phyloP scores from a whole-genome alignment of 208 protist genomes.

The Wallacemonas sp. region DNA sequence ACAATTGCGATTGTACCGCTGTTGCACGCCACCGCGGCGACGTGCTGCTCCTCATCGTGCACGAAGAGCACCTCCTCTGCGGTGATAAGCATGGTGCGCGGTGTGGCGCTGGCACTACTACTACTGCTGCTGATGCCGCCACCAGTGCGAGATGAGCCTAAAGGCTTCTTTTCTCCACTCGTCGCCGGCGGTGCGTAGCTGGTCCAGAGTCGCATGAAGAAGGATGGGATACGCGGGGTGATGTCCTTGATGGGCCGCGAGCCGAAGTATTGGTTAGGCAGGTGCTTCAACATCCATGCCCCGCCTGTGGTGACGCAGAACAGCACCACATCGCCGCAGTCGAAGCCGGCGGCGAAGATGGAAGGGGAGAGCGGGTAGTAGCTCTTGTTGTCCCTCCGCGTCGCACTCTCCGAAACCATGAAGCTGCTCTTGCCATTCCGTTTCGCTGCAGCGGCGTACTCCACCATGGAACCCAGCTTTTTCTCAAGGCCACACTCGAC shows the following conservation, averaged over 20 bases:
- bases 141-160: too few species aligned
- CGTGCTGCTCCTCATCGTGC: conserved; percentile 50
- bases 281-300: conserved; percentile 61
- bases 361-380: conserved; percentile 52
- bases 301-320: conserved; percentile 49
- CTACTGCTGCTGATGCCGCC: too few species aligned
- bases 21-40: conserved; percentile 68
- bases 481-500: conserved; percentile 74
- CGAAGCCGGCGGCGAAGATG: conserved; percentile 80
- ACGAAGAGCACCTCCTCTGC: conserved; percentile 40
- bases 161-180: background rate
- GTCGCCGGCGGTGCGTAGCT: conserved; percentile 12
- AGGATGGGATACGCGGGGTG: conserved; percentile 48
- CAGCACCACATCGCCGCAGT: conserved; percentile 74
- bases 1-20: conserved; percentile 62
- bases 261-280: conserved; percentile 44
- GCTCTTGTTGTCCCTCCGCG: conserved; percentile 17
- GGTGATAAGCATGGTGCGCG: conserved; percentile 30
- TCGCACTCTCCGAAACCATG: conserved; percentile 19
- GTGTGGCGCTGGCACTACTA: background rate
- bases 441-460: conserved; percentile 48
- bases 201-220: conserved; percentile 71
- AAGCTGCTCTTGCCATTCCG: conserved; percentile 29
- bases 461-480: conserved; percentile 41
- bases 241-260: conserved; percentile 52